Evolutionary conservation across 768 basidiomycete genomes (phyloP).

Genomic region (Tylopilus vinaceipallidus): DNA sequence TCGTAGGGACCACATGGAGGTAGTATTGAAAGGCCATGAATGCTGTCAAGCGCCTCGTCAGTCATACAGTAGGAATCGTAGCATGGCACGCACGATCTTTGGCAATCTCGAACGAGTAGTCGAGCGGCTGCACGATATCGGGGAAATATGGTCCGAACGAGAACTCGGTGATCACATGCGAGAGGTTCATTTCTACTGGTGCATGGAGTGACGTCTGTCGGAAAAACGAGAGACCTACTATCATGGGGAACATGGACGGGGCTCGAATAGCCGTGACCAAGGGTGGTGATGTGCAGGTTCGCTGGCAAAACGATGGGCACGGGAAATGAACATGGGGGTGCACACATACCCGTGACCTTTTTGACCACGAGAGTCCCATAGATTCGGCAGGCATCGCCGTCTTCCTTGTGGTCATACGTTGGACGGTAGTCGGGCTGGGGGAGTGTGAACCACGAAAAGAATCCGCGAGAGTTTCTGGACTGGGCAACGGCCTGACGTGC

Average conservation of each 20-base stretch:
- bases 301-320: slow-evolving; percentile 40
- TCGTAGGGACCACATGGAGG: slow-evolving; percentile 93
- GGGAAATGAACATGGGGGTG: background rate
- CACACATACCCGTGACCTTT: slow-evolving; percentile 74
- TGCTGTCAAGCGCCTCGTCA: slow-evolving; percentile 40
- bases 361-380: slow-evolving; percentile 82
- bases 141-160: slow-evolving; percentile 97
- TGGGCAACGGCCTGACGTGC: slow-evolving; percentile 68
- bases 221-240: slow-evolving; percentile 50
- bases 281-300: slow-evolving; percentile 91
- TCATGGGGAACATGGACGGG: slow-evolving; percentile 84
- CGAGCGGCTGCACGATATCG: slow-evolving; percentile 91
- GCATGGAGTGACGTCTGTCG: background rate
- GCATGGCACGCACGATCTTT: slow-evolving; percentile 47
- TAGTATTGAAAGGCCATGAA: slow-evolving; percentile 95
- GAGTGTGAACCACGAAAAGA: slow-evolving; percentile 57
- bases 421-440: slow-evolving; percentile 55
- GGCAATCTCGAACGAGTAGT: slow-evolving; percentile 80
- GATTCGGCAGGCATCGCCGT: slow-evolving; percentile 81
- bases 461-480: slow-evolving; percentile 71
- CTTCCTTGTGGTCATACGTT: slow-evolving; percentile 65
- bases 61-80: background rate
- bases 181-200: slow-evolving; percentile 85
- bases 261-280: slow-evolving; percentile 93
- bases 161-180: slow-evolving; percentile 94